These are phyloP conservation scores for Trichoderma hamatum DNA, from an alignment of 2,329 filamentous ascomycete genomes.

Conservation along the genomic window DNA sequence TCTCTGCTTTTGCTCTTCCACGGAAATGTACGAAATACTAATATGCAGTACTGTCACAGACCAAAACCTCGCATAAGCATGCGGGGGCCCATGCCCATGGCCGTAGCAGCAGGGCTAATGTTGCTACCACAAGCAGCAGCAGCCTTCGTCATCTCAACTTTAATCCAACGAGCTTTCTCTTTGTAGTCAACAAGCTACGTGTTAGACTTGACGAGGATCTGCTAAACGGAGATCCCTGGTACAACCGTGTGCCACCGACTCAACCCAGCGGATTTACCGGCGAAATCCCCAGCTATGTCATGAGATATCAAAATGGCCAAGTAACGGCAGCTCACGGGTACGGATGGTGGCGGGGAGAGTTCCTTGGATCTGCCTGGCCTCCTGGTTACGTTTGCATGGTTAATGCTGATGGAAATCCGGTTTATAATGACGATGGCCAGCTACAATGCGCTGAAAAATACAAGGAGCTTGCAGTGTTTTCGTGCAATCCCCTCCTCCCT, in stretches of 20 bases:
- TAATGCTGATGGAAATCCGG: not conserved
- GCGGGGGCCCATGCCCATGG: not conserved
- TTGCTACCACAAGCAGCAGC: not conserved
- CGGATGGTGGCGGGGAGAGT: constrained; percentile 30
- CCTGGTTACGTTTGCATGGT: not conserved
- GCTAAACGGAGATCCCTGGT: constrained; percentile 33
- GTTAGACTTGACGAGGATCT: not conserved
- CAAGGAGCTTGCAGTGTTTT: constrained; percentile 39
- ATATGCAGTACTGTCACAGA: not conserved
- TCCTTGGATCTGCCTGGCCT: not conserved
- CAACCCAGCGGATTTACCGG: constrained; percentile 31
- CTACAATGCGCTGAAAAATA: constrained; percentile 26
- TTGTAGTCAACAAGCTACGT: constrained; percentile 44
- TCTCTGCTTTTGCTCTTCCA: not conserved
- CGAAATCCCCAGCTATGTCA: constrained; percentile 40
- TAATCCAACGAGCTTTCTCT: constrained; percentile 41
- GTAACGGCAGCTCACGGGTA: constrained; percentile 34
- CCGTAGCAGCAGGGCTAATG: not conserved
- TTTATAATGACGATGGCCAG: not conserved
- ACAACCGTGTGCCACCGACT: constrained; percentile 40
- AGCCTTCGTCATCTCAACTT: not conserved
- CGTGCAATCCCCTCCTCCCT: constrained; percentile 44
- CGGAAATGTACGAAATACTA: not conserved
- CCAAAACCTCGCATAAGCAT: not conserved
- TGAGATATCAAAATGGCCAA: constrained; percentile 41